These are phyloP conservation scores for Salvia rosmarinus DNA, from an alignment of 257 asterid genomes.

Conservation along the genomic window DNA sequence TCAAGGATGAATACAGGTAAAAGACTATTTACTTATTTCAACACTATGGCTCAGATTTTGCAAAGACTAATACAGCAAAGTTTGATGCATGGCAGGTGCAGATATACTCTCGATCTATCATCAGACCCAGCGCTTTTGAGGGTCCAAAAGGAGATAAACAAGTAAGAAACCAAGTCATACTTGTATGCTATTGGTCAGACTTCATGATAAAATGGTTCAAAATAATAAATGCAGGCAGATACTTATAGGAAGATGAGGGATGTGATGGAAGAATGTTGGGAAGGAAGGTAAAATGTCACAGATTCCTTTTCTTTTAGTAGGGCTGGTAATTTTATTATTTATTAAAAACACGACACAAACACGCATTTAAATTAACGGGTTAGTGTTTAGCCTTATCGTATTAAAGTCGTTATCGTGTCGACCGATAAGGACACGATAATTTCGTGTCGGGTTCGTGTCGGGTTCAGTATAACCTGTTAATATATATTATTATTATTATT, in stretches of 20 bases:
- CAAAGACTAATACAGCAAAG: slow-evolving; percentile 17
- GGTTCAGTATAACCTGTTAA: too few species aligned
- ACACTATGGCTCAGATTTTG: slow-evolving; percentile 16
- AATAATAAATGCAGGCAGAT: slow-evolving; percentile 65
- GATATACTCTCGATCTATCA: slow-evolving; percentile 88
- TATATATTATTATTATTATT: too few species aligned
- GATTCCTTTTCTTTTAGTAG: slow-evolving; percentile 8
- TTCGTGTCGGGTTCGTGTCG: too few species aligned
- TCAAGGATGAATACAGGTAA: slow-evolving; percentile 92
- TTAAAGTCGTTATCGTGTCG: too few species aligned
- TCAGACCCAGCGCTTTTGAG: slow-evolving; percentile 84
- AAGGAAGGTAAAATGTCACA: slow-evolving; percentile 70
- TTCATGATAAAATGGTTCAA: slow-evolving; percentile 27
- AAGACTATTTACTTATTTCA: slow-evolving; percentile 22
- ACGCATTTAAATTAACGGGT: too few species aligned
- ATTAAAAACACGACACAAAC: too few species aligned
- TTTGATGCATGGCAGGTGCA: slow-evolving; percentile 62
- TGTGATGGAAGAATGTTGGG: slow-evolving; percentile 88
- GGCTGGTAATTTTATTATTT: too few species aligned
- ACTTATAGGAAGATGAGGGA: slow-evolving; percentile 92
- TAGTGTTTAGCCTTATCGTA: too few species aligned
- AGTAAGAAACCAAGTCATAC: slow-evolving; percentile 46
- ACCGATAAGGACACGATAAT: too few species aligned
- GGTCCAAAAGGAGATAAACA: slow-evolving; percentile 88
- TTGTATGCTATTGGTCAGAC: slow-evolving; percentile 23